Conservation (phyloP, 2,329 filamentous ascomycete genomes). For the Ophiostoma triangulosporum region DNA sequence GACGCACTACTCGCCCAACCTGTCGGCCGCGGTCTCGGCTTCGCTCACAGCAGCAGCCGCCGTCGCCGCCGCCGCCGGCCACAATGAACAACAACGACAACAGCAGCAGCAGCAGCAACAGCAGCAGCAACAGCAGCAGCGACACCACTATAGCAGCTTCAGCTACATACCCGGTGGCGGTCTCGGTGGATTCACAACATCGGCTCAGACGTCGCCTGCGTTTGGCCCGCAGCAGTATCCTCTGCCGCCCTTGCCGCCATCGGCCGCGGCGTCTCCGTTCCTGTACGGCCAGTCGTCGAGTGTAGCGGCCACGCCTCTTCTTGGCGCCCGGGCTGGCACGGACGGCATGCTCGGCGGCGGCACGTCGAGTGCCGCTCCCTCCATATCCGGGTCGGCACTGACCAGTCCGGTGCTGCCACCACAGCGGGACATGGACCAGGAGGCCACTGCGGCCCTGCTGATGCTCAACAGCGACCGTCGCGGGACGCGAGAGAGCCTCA, state of each 20-base stretch:
- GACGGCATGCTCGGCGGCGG: not conserved
- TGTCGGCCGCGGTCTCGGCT: constrained; percentile 24
- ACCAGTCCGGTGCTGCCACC: constrained; percentile 46
- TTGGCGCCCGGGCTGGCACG: not conserved
- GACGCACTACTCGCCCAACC: constrained; percentile 6
- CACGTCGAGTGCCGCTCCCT: constrained; percentile 2
- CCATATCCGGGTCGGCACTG: constrained; percentile 32
- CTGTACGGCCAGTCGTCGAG: constrained; percentile 20
- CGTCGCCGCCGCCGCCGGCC: constrained; percentile 20
- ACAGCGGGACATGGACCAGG: constrained; percentile 50
- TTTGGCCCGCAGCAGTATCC: constrained; percentile 38
- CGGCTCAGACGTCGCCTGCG: constrained; percentile 40
- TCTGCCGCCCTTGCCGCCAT: constrained; percentile 1
- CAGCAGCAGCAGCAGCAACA: constrained; percentile 18
- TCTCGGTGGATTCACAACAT: constrained; percentile 18
- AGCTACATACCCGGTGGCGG: constrained; percentile 25
- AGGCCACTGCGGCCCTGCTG: constrained; percentile 72
- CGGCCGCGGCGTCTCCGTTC: constrained; percentile 1
- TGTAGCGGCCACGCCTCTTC: not conserved
- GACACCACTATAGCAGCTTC: constrained; percentile 27
- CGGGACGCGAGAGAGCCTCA: constrained; percentile 3
- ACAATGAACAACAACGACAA: too few relatives aligned
- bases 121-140: constrained; percentile 27
- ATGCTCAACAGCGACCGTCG: constrained; percentile 77
- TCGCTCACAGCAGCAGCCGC: constrained; percentile 18